Evolutionary conservation across 257 asterid genomes (phyloP).

Genomic region (Nicotiana tabacum): DNA sequence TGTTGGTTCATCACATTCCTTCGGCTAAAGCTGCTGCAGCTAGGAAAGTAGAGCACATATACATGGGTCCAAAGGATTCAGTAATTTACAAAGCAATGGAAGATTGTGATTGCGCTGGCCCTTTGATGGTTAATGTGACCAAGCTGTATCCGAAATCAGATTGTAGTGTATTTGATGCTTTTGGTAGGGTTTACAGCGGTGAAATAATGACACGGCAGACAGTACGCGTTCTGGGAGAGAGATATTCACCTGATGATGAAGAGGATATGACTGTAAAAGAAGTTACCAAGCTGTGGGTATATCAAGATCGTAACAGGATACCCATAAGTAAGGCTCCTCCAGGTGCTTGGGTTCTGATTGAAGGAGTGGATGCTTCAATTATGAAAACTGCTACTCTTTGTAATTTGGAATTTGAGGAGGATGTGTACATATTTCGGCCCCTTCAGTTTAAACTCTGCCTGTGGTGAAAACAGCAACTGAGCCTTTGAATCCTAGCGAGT

Average conservation of each 20-base stretch:
- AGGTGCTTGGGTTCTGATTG: slow-evolving; percentile 97
- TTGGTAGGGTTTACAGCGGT: slow-evolving; percentile 96
- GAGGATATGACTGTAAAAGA: slow-evolving; percentile 97
- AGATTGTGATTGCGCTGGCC: slow-evolving; percentile 79
- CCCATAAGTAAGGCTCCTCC: slow-evolving; percentile 84
- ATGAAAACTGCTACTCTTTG: slow-evolving; percentile 90
- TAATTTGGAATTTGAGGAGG: slow-evolving; percentile 71
- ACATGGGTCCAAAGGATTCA: slow-evolving; percentile 82
- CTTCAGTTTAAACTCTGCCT: slow-evolving; percentile 95
- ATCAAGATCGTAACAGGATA: slow-evolving; percentile 89
- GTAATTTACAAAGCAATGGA: slow-evolving; percentile 70
- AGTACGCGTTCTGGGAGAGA: slow-evolving; percentile 89
- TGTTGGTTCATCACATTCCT: slow-evolving; percentile 93
- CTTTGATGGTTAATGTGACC: slow-evolving; percentile 87
- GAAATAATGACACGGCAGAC: slow-evolving; percentile 88
- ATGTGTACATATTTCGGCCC: slow-evolving; percentile 81
- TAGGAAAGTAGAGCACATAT: slow-evolving; percentile 78
- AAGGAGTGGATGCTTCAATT: slow-evolving; percentile 91
- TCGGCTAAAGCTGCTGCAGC: slow-evolving; percentile 89
- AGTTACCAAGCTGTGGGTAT: slow-evolving; percentile 86
- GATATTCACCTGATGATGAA: slow-evolving; percentile 97
- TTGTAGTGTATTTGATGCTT: slow-evolving; percentile 94
- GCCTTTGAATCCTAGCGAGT: slow-evolving; percentile 94
- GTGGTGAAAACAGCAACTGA: slow-evolving; percentile 99
- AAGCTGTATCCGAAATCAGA: slow-evolving; percentile 93